Percentiles rank a stretch among this genome's conserved stretches.
phyloP scores from a whole-genome alignment of 352 stramenopile species.

The Globisporangium sylvaticum region DNA sequence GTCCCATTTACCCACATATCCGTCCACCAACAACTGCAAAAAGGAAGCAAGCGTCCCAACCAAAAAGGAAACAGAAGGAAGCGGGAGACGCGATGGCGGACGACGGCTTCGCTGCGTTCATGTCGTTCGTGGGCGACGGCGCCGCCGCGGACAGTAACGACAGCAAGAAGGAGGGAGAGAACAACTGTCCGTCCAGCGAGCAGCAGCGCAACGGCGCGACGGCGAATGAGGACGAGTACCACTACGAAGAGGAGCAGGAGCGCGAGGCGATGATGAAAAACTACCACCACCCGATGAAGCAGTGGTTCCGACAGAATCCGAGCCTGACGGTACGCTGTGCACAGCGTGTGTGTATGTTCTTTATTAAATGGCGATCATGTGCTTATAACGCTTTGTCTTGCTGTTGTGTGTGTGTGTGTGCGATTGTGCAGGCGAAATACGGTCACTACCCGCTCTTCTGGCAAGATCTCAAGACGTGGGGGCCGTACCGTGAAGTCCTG shows the following conservation, averaged over 20 bases:
- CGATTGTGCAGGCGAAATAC: conserved; percentile 54
- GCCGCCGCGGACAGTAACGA: conserved; percentile 7
- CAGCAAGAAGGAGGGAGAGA: neutral
- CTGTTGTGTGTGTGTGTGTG: conserved; percentile 5
- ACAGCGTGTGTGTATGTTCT: neutral
- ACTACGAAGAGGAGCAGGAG: conserved; percentile 85
- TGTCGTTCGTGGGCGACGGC: conserved; percentile 46
- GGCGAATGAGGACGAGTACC: conserved; percentile 50
- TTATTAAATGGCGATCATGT: neutral
- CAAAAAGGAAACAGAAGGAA: neutral
- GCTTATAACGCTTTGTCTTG: neutral
- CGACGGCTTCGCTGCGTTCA: conserved; percentile 70
- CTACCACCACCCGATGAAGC: conserved; percentile 86
- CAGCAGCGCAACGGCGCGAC: neutral
- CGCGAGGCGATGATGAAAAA: conserved; percentile 87
- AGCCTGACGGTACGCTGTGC: conserved; percentile 29
- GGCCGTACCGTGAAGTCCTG: conserved; percentile 89
- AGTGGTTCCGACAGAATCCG: conserved; percentile 77
- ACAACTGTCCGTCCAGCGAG: too few species aligned
- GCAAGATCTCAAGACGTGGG: conserved; percentile 94
- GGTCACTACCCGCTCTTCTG: conserved; percentile 93
- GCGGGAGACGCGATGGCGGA: conserved; percentile 41
- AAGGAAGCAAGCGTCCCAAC: neutral
- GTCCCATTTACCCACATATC: neutral
- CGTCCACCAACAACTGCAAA: conserved; percentile 2